phyloP scores from a whole-genome alignment of 2,329 filamentous ascomycete species.

The Penicillium sp. region DNA sequence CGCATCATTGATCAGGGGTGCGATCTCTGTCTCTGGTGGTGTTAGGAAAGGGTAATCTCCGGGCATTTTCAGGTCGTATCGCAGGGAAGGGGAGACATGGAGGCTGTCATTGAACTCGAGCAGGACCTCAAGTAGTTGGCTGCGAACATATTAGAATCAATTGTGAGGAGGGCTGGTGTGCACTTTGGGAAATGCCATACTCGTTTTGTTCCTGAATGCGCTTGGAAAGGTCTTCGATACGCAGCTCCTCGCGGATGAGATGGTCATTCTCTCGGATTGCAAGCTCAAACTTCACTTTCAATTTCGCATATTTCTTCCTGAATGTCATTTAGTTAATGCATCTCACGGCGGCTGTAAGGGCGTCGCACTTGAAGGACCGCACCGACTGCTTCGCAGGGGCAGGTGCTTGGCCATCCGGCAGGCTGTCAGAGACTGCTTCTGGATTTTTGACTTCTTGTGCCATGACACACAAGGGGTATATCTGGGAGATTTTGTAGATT shows the following conservation, averaged over 20 bases:
- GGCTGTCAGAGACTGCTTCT: slow-evolving; percentile 29
- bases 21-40: slow-evolving; percentile 40
- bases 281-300: slow-evolving; percentile 75
- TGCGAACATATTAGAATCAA: slow-evolving; percentile 40
- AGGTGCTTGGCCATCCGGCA: slow-evolving; percentile 33
- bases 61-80: slow-evolving; percentile 64
- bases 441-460: slow-evolving; percentile 32
- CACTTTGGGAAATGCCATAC: slow-evolving; percentile 52
- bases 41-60: slow-evolving; percentile 49
- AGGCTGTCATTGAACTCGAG: slow-evolving; percentile 83
- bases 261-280: slow-evolving; percentile 68
- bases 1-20: slow-evolving; percentile 35
- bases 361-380: slow-evolving; percentile 63
- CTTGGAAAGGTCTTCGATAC: slow-evolving; percentile 74
- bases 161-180: not conserved
- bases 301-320: slow-evolving; percentile 83
- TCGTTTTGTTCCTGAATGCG: slow-evolving; percentile 88
- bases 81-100: slow-evolving; percentile 71
- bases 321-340: slow-evolving; percentile 14
- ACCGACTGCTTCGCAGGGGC: slow-evolving; percentile 54
- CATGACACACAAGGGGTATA: slow-evolving; percentile 31
- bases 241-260: slow-evolving; percentile 74
- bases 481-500: not conserved
- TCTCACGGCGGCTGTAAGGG: slow-evolving; percentile 1
- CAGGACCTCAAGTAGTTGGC: slow-evolving; percentile 82